A percentile compares a stretch with the other conserved stretches of the same genome.
These are phyloP conservation scores for Chaetomium sp. DNA, from an alignment of 2,329 filamentous ascomycete genomes.

Conservation along the genomic window DNA sequence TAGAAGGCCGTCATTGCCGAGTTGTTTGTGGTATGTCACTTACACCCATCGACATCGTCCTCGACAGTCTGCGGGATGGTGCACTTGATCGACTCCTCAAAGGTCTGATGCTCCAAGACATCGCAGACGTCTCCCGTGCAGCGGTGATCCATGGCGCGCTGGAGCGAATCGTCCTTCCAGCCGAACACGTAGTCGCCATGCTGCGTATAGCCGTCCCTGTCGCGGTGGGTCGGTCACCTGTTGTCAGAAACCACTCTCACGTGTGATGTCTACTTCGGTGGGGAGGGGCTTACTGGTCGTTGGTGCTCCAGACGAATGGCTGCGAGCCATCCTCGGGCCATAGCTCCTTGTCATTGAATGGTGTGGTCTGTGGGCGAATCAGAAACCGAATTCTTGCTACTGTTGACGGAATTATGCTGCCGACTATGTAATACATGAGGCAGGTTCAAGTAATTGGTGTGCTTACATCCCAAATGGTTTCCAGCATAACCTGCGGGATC, in stretches of 20 bases:
- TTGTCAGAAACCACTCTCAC: not conserved
- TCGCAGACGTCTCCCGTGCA: conserved; percentile 23
- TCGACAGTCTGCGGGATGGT: conserved; percentile 14
- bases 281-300: conserved; percentile 17
- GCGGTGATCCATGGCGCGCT: conserved; percentile 26
- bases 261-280: conserved; percentile 6
- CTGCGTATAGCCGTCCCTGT: conserved; percentile 35
- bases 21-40: too few relatives aligned
- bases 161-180: conserved; percentile 21
- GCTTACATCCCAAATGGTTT: conserved; percentile 38
- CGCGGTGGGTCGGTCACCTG: not conserved
- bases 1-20: too few relatives aligned
- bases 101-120: conserved; percentile 22
- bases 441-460: not conserved
- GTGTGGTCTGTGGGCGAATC: conserved; percentile 1
- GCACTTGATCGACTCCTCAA: conserved; percentile 29
- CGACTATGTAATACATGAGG: too few relatives aligned
- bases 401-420: too few relatives aligned
- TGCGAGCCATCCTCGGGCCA: conserved; percentile 26
- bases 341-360: conserved; percentile 20
- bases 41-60: conserved; percentile 29
- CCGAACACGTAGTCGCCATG: conserved; percentile 30
- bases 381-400: not conserved
- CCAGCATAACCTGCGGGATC: conserved; percentile 46
- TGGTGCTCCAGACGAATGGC: conserved; percentile 29